Evolutionary conservation across 148 eudicot genomes (phyloP).

Genomic region (Agrostemma githago): DNA sequence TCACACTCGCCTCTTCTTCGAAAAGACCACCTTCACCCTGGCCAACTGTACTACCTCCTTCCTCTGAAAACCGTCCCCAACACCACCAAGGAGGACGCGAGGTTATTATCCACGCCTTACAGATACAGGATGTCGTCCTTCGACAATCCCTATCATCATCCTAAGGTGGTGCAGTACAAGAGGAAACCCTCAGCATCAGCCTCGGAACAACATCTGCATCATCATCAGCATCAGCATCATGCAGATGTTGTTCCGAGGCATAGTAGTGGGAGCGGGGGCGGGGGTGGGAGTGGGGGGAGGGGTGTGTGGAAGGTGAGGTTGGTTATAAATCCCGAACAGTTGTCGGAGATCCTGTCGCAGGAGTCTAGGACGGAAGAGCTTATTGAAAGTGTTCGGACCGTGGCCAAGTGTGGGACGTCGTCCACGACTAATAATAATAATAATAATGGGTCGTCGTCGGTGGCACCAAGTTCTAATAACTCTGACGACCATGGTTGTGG

Average conservation of each 20-base stretch:
- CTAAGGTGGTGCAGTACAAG: neutral
- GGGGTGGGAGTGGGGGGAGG: conserved; percentile 42
- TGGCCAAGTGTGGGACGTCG: conserved; percentile 40
- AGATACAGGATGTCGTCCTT: conserved; percentile 44
- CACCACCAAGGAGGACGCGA: neutral
- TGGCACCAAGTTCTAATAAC: conserved; percentile 7
- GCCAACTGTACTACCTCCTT: conserved; percentile 43
- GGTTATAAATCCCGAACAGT: conserved; percentile 50
- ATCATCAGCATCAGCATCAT: conserved; percentile 1
- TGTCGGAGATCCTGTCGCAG: conserved; percentile 46
- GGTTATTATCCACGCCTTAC: conserved; percentile 24
- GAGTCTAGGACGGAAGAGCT: conserved; percentile 45
- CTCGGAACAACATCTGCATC: conserved; percentile 6
- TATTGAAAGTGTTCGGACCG: conserved; percentile 48
- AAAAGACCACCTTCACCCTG: conserved; percentile 32
- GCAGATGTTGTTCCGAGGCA: conserved; percentile 24
- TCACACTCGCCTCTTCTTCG: conserved; percentile 28
- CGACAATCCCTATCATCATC: conserved; percentile 9
- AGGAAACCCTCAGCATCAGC: neutral
- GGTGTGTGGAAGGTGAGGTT: conserved; percentile 58
- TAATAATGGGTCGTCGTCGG: conserved; percentile 16
- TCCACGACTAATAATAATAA: no score
- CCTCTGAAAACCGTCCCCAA: conserved; percentile 20
- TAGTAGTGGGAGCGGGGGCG: conserved; percentile 39
- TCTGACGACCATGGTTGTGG: conserved; percentile 16